Percentiles rank a stretch among this genome's conserved stretches.
Conservation (phyloP, 257 asterid species). For the Jacaranda mimosifolia region DNA sequence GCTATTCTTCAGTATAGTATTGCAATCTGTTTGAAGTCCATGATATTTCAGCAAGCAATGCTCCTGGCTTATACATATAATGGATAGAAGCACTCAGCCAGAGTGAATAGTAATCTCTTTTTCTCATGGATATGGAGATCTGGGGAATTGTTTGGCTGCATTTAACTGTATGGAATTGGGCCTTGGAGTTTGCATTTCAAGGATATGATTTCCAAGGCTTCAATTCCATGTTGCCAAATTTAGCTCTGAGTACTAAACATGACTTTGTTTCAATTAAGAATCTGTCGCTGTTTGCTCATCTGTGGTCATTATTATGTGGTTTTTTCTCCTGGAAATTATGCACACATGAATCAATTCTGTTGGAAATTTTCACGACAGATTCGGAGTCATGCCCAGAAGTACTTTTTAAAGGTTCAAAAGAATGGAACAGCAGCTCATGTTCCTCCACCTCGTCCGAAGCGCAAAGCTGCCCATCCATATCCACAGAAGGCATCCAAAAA, state of each 20-base stretch:
- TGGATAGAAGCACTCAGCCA: too few species aligned
- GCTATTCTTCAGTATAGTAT: background rate
- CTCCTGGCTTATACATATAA: background rate
- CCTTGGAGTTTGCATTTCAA: background rate
- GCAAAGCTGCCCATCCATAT: conserved; percentile 97
- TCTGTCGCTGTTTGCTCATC: conserved; percentile 13
- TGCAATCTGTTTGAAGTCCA: conserved; percentile 2
- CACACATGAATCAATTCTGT: background rate
- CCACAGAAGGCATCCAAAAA: conserved; percentile 94
- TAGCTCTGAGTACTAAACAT: background rate
- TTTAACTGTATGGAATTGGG: conserved; percentile 23
- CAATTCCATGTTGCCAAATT: conserved; percentile 20
- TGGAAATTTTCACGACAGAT: conserved; percentile 57
- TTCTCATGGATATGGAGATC: background rate
- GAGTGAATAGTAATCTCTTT: too few species aligned
- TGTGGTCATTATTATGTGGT: background rate
- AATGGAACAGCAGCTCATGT: conserved; percentile 92
- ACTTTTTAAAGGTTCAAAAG: conserved; percentile 94
- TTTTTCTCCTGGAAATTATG: conserved; percentile 24
- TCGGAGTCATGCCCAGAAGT: conserved; percentile 97
- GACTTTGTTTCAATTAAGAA: conserved; percentile 9
- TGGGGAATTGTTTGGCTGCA: background rate
- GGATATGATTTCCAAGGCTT: background rate
- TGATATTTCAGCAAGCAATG: background rate
- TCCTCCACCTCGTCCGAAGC: conserved; percentile 99